Conservation (phyloP, 1,284 basidiomycete genomes). For the Cutaneotrichosporon sp. region DNA sequence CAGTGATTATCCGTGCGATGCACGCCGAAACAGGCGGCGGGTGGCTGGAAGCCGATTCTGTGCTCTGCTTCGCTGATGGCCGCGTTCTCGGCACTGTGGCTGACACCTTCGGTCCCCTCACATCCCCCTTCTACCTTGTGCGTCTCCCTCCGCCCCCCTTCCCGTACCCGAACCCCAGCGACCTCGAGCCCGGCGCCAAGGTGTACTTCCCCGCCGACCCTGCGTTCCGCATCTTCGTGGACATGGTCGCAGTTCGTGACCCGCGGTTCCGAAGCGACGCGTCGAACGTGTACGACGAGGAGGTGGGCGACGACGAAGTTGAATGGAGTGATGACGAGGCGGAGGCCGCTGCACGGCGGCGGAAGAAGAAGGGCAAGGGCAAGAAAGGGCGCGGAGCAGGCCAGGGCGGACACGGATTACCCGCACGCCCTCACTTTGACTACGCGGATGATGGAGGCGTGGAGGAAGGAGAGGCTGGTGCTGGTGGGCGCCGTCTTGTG, state of each 20-base stretch:
- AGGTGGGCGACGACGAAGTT: slow-evolving; percentile 53
- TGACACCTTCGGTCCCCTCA: slow-evolving; percentile 56
- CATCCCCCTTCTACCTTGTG: slow-evolving; percentile 52
- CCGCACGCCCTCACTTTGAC: slow-evolving; percentile 39
- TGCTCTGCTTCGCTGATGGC: slow-evolving; percentile 52
- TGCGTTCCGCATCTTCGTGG: slow-evolving; percentile 50
- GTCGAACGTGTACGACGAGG: slow-evolving; percentile 55
- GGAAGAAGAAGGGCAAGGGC: slow-evolving; percentile 30
- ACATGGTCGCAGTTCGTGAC: slow-evolving; percentile 49
- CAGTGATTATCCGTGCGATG: slow-evolving; percentile 48
- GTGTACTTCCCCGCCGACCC: slow-evolving; percentile 51
- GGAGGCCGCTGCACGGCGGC: slow-evolving; percentile 51
- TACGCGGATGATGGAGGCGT: slow-evolving; percentile 30
- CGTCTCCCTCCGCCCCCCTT: slow-evolving; percentile 45
- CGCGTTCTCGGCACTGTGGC: slow-evolving; percentile 53
- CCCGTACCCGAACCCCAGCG: slow-evolving; percentile 30
- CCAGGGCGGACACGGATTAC: slow-evolving; percentile 17
- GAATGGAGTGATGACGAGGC: slow-evolving; percentile 57
- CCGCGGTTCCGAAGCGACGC: slow-evolving; percentile 53
- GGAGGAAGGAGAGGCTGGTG: slow-evolving; percentile 24
- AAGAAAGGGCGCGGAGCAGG: slow-evolving; percentile 3
- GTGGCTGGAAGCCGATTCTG: slow-evolving; percentile 53
- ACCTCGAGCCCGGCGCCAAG: slow-evolving; percentile 27
- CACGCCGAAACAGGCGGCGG: slow-evolving; percentile 28
- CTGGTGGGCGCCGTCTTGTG: slow-evolving; percentile 12